These are phyloP conservation scores for Xylaria telfairii DNA, from an alignment of 495 filamentous ascomycete genomes.

Conservation along the genomic window DNA sequence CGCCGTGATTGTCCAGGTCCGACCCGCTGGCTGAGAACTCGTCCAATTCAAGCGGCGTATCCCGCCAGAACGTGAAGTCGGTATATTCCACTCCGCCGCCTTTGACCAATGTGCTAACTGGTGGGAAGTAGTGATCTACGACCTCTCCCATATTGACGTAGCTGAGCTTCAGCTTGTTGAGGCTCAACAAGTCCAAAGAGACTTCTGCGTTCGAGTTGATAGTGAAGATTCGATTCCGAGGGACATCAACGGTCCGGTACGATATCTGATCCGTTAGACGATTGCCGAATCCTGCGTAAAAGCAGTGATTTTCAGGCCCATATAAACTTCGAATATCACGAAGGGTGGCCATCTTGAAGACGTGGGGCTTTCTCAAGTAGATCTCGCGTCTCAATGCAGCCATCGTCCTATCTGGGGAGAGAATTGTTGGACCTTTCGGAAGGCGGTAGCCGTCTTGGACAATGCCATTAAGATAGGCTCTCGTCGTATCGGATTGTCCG, in stretches of 20 bases:
- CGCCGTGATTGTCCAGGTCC: slow-evolving; percentile 58
- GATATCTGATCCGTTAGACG: slow-evolving; percentile 94
- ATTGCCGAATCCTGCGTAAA: slow-evolving; percentile 98
- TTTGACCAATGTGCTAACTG: slow-evolving; percentile 74
- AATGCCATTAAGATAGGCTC: slow-evolving; percentile 89
- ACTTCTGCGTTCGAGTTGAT: slow-evolving; percentile 99
- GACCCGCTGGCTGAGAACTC: slow-evolving; percentile 81
- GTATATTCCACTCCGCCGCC: slow-evolving; percentile 85
- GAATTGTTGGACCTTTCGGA: slow-evolving; percentile 89
- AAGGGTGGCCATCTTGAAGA: slow-evolving; percentile 99
- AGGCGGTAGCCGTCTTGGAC: slow-evolving; percentile 84
- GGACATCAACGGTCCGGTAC: slow-evolving; percentile 95
- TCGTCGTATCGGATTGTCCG: slow-evolving; percentile 89
- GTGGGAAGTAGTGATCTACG: slow-evolving; percentile 96
- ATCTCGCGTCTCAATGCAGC: slow-evolving; percentile 93
- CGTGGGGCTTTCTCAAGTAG: slow-evolving; percentile 94
- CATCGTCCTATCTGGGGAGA: slow-evolving; percentile 94
- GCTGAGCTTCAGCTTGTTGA: slow-evolving; percentile 95
- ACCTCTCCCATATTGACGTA: slow-evolving; percentile 97
- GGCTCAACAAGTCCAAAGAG: slow-evolving; percentile 83
- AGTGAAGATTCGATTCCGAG: slow-evolving; percentile 92
- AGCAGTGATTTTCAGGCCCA: slow-evolving; percentile 76
- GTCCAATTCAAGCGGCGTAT: slow-evolving; percentile 72
- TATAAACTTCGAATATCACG: slow-evolving; percentile 92
- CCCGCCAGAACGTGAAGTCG: slow-evolving; percentile 88